Evolutionary conservation across 2,329 filamentous ascomycete species (phyloP).

Genomic region (Penicillium sp.): DNA sequence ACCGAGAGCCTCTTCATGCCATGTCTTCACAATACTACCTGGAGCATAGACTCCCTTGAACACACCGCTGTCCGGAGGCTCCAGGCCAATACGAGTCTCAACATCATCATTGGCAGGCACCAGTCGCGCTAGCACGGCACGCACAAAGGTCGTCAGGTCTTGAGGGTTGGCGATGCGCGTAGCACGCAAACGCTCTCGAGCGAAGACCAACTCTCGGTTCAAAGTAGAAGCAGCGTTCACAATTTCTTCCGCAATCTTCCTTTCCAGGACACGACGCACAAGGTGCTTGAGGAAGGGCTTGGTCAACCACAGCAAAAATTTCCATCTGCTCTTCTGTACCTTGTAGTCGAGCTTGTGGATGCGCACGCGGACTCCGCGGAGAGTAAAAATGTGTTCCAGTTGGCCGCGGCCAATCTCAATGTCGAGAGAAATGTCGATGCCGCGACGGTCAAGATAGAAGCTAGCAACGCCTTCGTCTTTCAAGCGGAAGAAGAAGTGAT

Average conservation of each 20-base stretch:
- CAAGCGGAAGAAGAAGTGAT: slow-evolving; percentile 72
- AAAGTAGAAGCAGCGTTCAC: slow-evolving; percentile 68
- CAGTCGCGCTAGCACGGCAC: slow-evolving; percentile 75
- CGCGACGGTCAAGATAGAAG: slow-evolving; percentile 81
- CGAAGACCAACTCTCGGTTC: slow-evolving; percentile 85
- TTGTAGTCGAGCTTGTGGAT: slow-evolving; percentile 86
- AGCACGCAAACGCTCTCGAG: slow-evolving; percentile 80
- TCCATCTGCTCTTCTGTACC: slow-evolving; percentile 69
- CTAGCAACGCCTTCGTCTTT: slow-evolving; percentile 82
- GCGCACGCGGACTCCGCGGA: slow-evolving; percentile 73
- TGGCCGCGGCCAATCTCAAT: slow-evolving; percentile 77
- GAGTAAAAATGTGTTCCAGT: slow-evolving; percentile 76
- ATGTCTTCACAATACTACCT: slow-evolving; percentile 85
- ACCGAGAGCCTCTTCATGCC: slow-evolving; percentile 73
- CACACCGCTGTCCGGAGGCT: slow-evolving; percentile 60
- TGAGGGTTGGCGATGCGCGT: slow-evolving; percentile 79
- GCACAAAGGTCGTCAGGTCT: slow-evolving; percentile 78
- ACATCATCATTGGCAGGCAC: slow-evolving; percentile 75
- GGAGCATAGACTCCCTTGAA: slow-evolving; percentile 87
- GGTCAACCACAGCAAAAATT: slow-evolving; percentile 76
- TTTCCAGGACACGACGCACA: slow-evolving; percentile 75
- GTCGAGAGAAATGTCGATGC: slow-evolving; percentile 83
- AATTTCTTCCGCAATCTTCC: slow-evolving; percentile 72
- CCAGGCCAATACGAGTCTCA: slow-evolving; percentile 71
- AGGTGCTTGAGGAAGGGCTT: slow-evolving; percentile 82